Conservation (phyloP, 768 basidiomycete genomes). For the Fomitopsis serialis region DNA sequence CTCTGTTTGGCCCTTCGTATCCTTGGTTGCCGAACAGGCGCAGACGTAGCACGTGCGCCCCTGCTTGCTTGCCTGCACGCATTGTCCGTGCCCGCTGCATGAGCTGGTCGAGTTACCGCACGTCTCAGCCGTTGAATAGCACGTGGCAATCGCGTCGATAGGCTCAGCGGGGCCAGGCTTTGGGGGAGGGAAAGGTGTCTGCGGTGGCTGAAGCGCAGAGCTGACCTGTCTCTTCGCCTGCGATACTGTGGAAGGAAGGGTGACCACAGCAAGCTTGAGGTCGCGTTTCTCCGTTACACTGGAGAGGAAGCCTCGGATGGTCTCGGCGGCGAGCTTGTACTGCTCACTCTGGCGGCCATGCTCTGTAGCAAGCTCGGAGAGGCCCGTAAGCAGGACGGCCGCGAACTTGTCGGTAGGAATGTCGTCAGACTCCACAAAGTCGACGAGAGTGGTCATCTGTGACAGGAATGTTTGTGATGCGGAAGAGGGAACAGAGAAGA, state of each 20-base stretch:
- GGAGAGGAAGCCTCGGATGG: constrained; percentile 45
- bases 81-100: constrained; percentile 71
- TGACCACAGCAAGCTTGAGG: constrained; percentile 48
- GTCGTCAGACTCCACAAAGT: constrained; percentile 46
- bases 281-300: constrained; percentile 33
- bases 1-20: constrained; percentile 51
- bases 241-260: constrained; percentile 29
- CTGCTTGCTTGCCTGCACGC: constrained; percentile 52
- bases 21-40: constrained; percentile 41
- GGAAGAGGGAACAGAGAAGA: constrained; percentile 36
- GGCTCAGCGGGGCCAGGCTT: constrained; percentile 39
- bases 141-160: constrained; percentile 55
- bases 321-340: constrained; percentile 41
- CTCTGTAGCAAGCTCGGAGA: constrained; percentile 41
- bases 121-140: constrained; percentile 46
- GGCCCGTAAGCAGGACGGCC: constrained; percentile 51
- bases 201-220: constrained; percentile 20
- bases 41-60: constrained; percentile 50
- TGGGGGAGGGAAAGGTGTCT: constrained; percentile 41
- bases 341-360: constrained; percentile 50
- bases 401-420: constrained; percentile 45
- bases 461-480: constrained; percentile 34
- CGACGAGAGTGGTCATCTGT: constrained; percentile 41
- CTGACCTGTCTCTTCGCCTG: constrained; percentile 27
- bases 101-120: constrained; percentile 59